Evolutionary conservation across 2,329 filamentous ascomycete genomes (phyloP), one percentile per base, ranked within the genome.

Genomic region (Hirsutella rhossiliensis): DNA sequence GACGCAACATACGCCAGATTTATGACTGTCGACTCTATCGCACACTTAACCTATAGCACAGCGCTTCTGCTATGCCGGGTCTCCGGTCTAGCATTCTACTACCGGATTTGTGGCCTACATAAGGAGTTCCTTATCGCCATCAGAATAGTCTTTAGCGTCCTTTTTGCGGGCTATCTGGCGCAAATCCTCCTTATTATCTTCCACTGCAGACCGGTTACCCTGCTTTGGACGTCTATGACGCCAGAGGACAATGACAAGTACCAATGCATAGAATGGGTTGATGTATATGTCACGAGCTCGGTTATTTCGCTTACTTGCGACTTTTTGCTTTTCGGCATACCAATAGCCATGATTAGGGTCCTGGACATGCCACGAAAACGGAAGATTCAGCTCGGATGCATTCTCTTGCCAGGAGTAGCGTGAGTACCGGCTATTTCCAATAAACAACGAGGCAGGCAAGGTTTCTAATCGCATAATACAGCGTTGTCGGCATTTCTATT

Each of bases 21-120:
- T 5, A 28, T 43, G 23, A 20, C 30, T 4, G 5, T 40, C 23
- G 44, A 45, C 36, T 34, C 44, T 9, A 13, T 37, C 28, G 20
- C 41, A 5, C 44, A 45, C 11, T 17, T 43, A 12, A n/a, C 37
- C 36, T 45, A 45, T 19, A 38, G 29, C 29, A 45, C 44, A 15
- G 19, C 44, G 11, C 37, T 45, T 11, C 3, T 38, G 29, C 36
- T 43, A 13, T 43, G 40, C 20, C 44, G 44, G 4, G 19, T 40
- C 6, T 43, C 44, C 13, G 44, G 40, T 11, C 37, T 45, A 8
- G 44, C 44, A 27, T 43, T 45, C 11, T 45, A 45, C 44, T 41
- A 43, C 31, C 44, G 44, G 2, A 45, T 45, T 9, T 45, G 44
- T 20, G n/a, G 8, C 13, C 39, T 40, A 29, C 27, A 43, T 36